A percentile compares a stretch with the other conserved stretches of the same genome.
Evolutionary conservation across 306 rosid genomes (phyloP).

Genomic region (Aeschynomene evenia): DNA sequence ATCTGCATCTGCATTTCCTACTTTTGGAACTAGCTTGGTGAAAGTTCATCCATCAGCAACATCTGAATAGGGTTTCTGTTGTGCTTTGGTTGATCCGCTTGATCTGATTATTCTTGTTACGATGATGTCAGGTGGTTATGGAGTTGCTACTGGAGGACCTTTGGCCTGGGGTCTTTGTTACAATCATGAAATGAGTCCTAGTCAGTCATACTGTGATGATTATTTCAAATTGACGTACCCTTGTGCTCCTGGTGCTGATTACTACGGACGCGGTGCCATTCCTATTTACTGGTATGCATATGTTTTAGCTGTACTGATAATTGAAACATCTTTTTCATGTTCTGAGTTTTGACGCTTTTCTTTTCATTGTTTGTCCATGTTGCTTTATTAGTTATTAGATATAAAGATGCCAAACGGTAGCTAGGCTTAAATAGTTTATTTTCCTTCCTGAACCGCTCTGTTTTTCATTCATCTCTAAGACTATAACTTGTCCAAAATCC

Average conservation of each 20-base stretch:
- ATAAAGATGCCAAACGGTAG: not conserved
- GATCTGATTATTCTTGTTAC: constrained; percentile 13
- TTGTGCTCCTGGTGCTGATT: constrained; percentile 82
- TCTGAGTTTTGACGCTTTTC: not conserved
- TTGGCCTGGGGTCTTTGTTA: constrained; percentile 93
- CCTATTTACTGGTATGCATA: constrained; percentile 81
- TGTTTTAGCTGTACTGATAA: not conserved
- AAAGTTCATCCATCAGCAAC: not conserved
- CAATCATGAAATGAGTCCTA: constrained; percentile 95
- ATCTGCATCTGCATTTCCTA: not conserved
- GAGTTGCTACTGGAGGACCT: constrained; percentile 98
- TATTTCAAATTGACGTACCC: constrained; percentile 79
- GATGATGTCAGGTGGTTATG: constrained; percentile 81
- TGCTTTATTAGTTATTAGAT: not conserved
- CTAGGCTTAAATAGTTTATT: not conserved
- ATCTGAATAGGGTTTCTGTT: constrained; percentile 18
- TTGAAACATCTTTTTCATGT: not conserved
- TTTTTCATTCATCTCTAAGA: not conserved
- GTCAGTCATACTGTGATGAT: constrained; percentile 84
- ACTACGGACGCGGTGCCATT: constrained; percentile 97
- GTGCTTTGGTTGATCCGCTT: constrained; percentile 7
- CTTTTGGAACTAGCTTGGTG: not conserved
- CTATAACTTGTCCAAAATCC: not conserved
- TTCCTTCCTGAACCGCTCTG: not conserved
- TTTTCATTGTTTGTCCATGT: not conserved